phyloP scores from a whole-genome alignment of 306 rosid genomes.

The Alnus glutinosa region DNA sequence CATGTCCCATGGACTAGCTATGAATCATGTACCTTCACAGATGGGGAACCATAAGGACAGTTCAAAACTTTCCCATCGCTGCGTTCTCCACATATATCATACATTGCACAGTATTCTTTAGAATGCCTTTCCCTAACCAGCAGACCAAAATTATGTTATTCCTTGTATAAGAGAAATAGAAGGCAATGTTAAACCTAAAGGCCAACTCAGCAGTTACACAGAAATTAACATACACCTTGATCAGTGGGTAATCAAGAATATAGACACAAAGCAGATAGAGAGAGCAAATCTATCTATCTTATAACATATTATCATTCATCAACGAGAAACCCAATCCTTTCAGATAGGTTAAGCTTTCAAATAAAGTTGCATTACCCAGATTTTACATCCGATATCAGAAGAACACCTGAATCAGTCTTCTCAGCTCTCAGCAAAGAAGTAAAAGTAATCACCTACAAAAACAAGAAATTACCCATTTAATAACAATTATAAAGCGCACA shows the following conservation, averaged over 20 bases:
- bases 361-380: constrained; percentile 37
- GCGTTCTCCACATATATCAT: constrained; percentile 84
- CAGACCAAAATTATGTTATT: constrained; percentile 11
- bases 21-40: constrained; percentile 60
- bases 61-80: constrained; percentile 86
- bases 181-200: background rate
- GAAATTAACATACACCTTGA: background rate
- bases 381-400: constrained; percentile 18
- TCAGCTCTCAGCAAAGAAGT: constrained; percentile 42
- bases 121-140: constrained; percentile 60
- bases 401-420: constrained; percentile 28
- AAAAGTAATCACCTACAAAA: constrained; percentile 52
- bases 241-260: background rate
- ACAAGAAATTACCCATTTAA: constrained; percentile 6
- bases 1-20: background rate
- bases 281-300: background rate
- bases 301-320: background rate
- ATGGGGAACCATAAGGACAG: constrained; percentile 81
- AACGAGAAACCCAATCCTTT: background rate
- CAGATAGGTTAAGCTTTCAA: background rate
- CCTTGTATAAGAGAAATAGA: constrained; percentile 3
- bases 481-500: background rate
- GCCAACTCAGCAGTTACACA: constrained; percentile 1
- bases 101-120: constrained; percentile 89
- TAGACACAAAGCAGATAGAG: background rate